A percentile compares a stretch with the other conserved stretches of the same genome.
Conservation (phyloP, 495 filamentous ascomycete genomes). For the Choiromyces venosus region DNA sequence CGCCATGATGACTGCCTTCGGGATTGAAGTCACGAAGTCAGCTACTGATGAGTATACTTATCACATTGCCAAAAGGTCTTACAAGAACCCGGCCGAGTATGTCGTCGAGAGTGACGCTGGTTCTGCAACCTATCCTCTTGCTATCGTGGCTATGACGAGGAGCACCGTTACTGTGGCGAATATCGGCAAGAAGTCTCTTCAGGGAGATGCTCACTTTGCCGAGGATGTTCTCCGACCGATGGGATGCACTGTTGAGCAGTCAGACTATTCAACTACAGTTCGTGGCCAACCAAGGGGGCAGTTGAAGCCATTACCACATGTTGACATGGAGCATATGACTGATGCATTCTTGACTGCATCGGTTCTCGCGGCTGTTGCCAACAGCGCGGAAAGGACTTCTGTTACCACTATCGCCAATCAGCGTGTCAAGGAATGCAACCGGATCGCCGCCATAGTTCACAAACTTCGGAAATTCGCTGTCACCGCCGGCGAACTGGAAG, state of each 20-base stretch:
- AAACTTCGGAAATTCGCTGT: constrained; percentile 96
- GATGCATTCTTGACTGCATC: constrained; percentile 96
- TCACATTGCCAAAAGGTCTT: constrained; percentile 80
- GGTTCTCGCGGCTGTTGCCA: constrained; percentile 87
- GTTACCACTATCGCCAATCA: constrained; percentile 99
- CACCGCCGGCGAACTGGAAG: constrained; percentile 74
- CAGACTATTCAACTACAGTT: constrained; percentile 80
- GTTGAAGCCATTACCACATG: constrained; percentile 60
- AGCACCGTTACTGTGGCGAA: constrained; percentile 94
- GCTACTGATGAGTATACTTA: constrained; percentile 79
- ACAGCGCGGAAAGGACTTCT: constrained; percentile 59
- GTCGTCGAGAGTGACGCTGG: constrained; percentile 95
- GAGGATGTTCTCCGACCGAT: constrained; percentile 85
- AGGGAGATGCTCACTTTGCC: constrained; percentile 94
- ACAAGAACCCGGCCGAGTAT: constrained; percentile 80
- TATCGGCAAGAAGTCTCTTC: constrained; percentile 83
- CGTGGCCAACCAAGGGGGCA: constrained; percentile 72
- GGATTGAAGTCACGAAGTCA: constrained; percentile 70
- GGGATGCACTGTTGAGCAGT: constrained; percentile 87
- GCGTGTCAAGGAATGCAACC: constrained; percentile 96
- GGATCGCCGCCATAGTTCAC: constrained; percentile 92
- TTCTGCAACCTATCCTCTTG: constrained; percentile 93
- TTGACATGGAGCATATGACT: constrained; percentile 99
- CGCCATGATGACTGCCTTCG: constrained; percentile 93
- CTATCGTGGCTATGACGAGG: constrained; percentile 89